Evolutionary conservation across 768 basidiomycete genomes (phyloP), one percentile per base, ranked within the genome.

Genomic region (Lentinula lateritia): DNA sequence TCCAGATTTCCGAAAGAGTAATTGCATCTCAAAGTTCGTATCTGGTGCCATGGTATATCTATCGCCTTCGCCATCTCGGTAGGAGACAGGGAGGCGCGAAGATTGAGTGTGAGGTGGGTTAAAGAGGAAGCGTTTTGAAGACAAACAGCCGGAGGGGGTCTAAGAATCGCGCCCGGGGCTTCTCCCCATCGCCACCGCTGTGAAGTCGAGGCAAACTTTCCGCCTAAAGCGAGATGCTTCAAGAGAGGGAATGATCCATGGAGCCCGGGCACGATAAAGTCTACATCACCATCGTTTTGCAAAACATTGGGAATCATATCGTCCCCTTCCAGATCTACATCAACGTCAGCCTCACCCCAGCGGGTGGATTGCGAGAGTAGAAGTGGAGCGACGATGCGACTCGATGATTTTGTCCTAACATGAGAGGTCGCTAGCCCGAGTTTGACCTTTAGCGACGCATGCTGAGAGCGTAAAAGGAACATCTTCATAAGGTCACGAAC

Each of bases 1-100:
- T 54, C 53, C 34, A 54, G 18, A 54, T 54, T 54, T 6, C 36
- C 53, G n/a, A 54, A 54, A 13, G 53, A 54, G 38, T 54, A 54
- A 13, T 54, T 54, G 36, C 53, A 54, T 18, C 39, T 54, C 9
- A 54, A 20, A 12, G 53, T 54, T 39, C 53, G 53, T 18, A 54
- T 54, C 36, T 54, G 53, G 13, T 54, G 53, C 53, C 53, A 54
- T 10, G 53, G 53, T 38, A 54, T n/a, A 54, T 54, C 18, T 16
- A 54, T 36, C 10, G 53, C 53, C 35, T 38, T 35, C 3, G 38
- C 53, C 53, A 54, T 54, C 9, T 54, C 53, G 16, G 53, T 2
- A 6, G 53, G 35, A 20, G 36, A 36, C 10, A 54, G n/a, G 5
- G 53, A 39, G 38, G 35, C 53, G 13, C 53, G 53, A 36, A 54